Percentiles rank a stretch among this genome's conserved stretches.
Evolutionary conservation across 148 eudicot species (phyloP).

Genomic region (Cornus controversa): DNA sequence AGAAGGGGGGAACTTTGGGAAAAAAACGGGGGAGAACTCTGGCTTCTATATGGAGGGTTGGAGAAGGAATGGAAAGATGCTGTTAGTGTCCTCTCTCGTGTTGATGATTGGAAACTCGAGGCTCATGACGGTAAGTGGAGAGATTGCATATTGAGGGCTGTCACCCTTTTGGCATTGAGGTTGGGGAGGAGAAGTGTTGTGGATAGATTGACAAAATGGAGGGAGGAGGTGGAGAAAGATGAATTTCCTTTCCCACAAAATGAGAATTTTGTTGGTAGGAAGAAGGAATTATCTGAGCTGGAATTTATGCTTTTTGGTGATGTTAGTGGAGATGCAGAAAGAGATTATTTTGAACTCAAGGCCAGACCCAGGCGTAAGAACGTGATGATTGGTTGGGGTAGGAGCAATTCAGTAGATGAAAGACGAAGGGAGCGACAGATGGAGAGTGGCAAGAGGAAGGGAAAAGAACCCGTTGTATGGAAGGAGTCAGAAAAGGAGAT

Average conservation of each 20-base stretch:
- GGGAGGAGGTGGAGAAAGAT: conserved; percentile 75
- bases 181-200: conserved; percentile 96
- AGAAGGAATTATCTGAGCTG: conserved; percentile 80
- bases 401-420: conserved; percentile 63
- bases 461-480: conserved; percentile 86
- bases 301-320: conserved; percentile 96
- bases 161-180: conserved; percentile 78
- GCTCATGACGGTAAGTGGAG: conserved; percentile 85
- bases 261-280: conserved; percentile 84
- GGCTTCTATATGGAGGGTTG: conserved; percentile 82
- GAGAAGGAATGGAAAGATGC: conserved; percentile 99
- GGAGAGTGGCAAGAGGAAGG: conserved; percentile 50
- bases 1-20: conserved; percentile 83
- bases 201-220: conserved; percentile 79
- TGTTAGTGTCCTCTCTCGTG: conserved; percentile 67
- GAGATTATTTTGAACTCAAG: conserved; percentile 82
- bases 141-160: conserved; percentile 77
- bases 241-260: conserved; percentile 93
- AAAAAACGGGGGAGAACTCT: conserved; percentile 72
- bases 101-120: conserved; percentile 96
- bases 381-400: conserved; percentile 70
- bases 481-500: conserved; percentile 91
- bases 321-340: conserved; percentile 73
- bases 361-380: conserved; percentile 63
- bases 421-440: conserved; percentile 32